A percentile compares a stretch with the other conserved stretches of the same genome.
phyloP scores from a whole-genome alignment of 2,329 filamentous ascomycete species.

The Fusarium anguioides region DNA sequence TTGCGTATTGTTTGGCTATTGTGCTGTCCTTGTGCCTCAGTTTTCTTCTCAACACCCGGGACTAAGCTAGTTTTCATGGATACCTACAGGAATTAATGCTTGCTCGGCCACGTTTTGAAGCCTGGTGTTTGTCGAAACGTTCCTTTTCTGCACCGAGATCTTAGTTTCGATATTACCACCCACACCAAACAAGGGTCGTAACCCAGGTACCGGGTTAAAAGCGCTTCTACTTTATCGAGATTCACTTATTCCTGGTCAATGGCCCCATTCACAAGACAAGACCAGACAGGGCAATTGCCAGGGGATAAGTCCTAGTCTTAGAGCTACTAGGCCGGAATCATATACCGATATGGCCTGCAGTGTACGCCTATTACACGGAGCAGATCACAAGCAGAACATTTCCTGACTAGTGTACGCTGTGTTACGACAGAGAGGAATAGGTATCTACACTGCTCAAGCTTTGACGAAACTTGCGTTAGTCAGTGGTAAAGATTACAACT shows the following conservation, averaged over 20 bases:
- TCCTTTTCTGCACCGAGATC: slow-evolving; percentile 9
- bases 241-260: not conserved
- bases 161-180: slow-evolving; percentile 3
- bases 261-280: slow-evolving; percentile 1
- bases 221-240: not conserved
- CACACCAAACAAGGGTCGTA: slow-evolving; percentile 9
- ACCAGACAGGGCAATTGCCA: slow-evolving; percentile 19
- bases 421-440: slow-evolving; percentile 27
- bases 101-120: slow-evolving; percentile 25
- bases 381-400: slow-evolving; percentile 18
- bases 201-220: slow-evolving; percentile 26
- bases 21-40: not conserved
- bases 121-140: slow-evolving; percentile 33
- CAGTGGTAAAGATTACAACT: not conserved
- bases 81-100: slow-evolving; percentile 10
- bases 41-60: not conserved
- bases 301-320: not conserved
- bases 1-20: not conserved
- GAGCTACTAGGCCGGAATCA: slow-evolving; percentile 4
- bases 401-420: slow-evolving; percentile 37
- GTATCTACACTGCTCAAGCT: slow-evolving; percentile 8
- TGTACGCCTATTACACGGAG: slow-evolving; percentile 33
- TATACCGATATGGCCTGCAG: not conserved
- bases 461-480: slow-evolving; percentile 3
- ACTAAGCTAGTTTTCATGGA: not conserved